Percentiles rank a stretch among this genome's conserved stretches.
Evolutionary conservation across 495 filamentous ascomycete species (phyloP).

Genomic region (Aspergillus baeticus): DNA sequence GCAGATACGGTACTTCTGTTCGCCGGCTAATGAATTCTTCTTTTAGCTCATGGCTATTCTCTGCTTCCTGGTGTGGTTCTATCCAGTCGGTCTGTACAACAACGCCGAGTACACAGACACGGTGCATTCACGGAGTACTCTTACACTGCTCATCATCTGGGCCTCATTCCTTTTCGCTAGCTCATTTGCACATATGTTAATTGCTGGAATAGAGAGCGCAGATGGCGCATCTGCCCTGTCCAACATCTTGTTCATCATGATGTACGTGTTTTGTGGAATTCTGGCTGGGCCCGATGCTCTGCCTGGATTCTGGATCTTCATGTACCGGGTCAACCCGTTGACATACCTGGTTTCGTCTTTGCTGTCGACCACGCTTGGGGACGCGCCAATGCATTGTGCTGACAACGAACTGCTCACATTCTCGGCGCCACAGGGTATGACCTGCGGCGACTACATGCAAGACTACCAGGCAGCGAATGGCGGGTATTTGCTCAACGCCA

Average conservation of each 20-base stretch:
- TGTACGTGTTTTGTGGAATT: constrained; percentile 59
- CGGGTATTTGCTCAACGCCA: constrained; percentile 21
- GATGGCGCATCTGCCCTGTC: constrained; percentile 44
- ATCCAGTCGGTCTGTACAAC: constrained; percentile 61
- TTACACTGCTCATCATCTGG: constrained; percentile 57
- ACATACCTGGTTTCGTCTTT: constrained; percentile 43
- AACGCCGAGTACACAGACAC: constrained; percentile 46
- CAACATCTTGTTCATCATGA: constrained; percentile 21
- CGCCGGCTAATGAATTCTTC: too few species aligned
- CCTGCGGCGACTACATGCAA: constrained; percentile 50
- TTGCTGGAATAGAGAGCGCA: constrained; percentile 60
- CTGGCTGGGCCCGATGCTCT: constrained; percentile 49
- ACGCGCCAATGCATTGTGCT: constrained; percentile 48
- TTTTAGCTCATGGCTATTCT: constrained; percentile 58
- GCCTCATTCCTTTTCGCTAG: constrained; percentile 58
- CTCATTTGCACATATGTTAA: constrained; percentile 65
- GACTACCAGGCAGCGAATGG: background rate
- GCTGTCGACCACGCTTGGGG: constrained; percentile 49
- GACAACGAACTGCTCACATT: constrained; percentile 54
- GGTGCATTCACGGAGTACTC: constrained; percentile 50
- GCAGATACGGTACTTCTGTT: too few species aligned
- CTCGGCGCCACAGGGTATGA: constrained; percentile 42
- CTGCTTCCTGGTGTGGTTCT: constrained; percentile 67
- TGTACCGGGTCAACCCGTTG: constrained; percentile 65
- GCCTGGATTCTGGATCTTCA: constrained; percentile 71